Evolutionary conservation across 2,329 filamentous ascomycete species (phyloP).

Genomic region (Fusarium clavum): DNA sequence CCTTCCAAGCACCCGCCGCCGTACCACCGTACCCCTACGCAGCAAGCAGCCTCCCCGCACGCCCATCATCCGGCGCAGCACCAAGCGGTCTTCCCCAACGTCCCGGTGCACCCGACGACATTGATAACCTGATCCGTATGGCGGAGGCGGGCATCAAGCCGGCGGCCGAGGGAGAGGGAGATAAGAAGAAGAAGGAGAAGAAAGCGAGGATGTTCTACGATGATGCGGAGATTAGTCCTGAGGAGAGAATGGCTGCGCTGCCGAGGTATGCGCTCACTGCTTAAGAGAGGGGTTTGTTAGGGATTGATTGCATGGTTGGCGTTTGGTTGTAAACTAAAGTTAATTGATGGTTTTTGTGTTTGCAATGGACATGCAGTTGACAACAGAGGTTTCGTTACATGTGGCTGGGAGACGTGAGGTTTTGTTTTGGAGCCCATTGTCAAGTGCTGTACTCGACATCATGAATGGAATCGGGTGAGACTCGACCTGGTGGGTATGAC

Average conservation of each 20-base stretch:
- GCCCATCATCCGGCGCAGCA: slow-evolving; percentile 54
- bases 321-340: slow-evolving; percentile 44
- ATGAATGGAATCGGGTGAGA: not conserved
- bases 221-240: slow-evolving; percentile 82
- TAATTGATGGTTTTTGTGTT: slow-evolving; percentile 41
- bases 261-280: slow-evolving; percentile 75
- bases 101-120: slow-evolving; percentile 63
- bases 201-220: slow-evolving; percentile 82
- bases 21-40: slow-evolving; percentile 51
- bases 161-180: slow-evolving; percentile 55
- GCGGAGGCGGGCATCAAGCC: slow-evolving; percentile 70
- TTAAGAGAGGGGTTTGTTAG: slow-evolving; percentile 15
- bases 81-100: slow-evolving; percentile 59
- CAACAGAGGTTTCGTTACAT: not conserved
- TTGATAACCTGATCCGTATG: slow-evolving; percentile 73
- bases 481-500: not conserved
- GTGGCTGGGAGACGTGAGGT: not conserved
- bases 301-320: slow-evolving; percentile 45
- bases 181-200: slow-evolving; percentile 77
- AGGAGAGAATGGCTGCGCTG: slow-evolving; percentile 88
- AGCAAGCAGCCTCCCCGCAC: slow-evolving; percentile 58
- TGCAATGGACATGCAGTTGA: not conserved
- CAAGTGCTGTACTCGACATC: not conserved
- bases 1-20: slow-evolving; percentile 36
- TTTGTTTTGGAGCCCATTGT: not conserved